These are phyloP conservation scores for Carex cristatella DNA, from an alignment of 176 grass and related monocot genomes.

Conservation along the genomic window DNA sequence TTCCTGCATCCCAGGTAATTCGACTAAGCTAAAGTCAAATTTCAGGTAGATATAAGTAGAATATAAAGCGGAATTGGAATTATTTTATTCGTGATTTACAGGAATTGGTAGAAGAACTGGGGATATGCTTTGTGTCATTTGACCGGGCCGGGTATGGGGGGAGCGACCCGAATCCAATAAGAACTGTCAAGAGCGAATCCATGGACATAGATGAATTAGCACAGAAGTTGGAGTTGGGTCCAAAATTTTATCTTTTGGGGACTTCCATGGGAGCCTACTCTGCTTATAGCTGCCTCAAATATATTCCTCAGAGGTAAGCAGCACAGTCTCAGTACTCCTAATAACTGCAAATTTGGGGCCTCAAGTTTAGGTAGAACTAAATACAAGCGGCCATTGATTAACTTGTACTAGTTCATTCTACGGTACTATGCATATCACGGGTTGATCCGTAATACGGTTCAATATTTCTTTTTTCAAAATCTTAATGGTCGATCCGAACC, in stretches of 20 bases:
- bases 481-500: too few relatives aligned
- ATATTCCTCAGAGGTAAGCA: constrained; percentile 54
- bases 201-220: constrained; percentile 55
- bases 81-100: constrained; percentile 1
- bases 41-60: not conserved
- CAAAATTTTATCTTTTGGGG: constrained; percentile 56
- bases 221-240: constrained; percentile 38
- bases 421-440: too few relatives aligned
- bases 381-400: not conserved
- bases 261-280: constrained; percentile 49
- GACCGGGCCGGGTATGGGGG: constrained; percentile 69
- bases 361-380: not conserved
- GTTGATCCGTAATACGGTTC: too few relatives aligned
- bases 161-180: constrained; percentile 51
- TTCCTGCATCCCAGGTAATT: constrained; percentile 37
- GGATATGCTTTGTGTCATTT: constrained; percentile 41
- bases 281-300: constrained; percentile 63
- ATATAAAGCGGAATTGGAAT: not conserved
- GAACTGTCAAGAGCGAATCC: constrained; percentile 45
- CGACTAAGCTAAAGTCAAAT: not conserved
- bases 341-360: not conserved
- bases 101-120: constrained; percentile 49
- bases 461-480: too few relatives aligned
- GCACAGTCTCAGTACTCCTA: not conserved
- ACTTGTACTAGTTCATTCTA: too few relatives aligned